Percentiles rank a stretch among this genome's conserved stretches.
Evolutionary conservation across 1,139 yeast genomes (phyloP).

Genomic region (Pichia sp.): DNA sequence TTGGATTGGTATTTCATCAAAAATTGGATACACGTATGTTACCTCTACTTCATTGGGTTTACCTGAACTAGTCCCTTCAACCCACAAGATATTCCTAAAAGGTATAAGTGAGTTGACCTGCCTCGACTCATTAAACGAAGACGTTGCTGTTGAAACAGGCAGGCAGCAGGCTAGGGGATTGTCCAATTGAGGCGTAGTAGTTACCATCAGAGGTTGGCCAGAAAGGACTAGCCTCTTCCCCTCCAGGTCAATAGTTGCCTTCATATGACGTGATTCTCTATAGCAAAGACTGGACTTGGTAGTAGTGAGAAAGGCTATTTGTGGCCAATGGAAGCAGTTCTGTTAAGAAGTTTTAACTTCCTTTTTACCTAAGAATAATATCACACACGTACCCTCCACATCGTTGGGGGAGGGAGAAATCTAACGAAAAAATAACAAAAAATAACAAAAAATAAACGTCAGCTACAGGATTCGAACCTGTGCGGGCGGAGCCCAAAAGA

Average conservation of each 20-base stretch:
- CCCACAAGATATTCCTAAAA: conserved; percentile 29
- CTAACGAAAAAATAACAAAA: background rate
- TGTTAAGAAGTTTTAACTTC: too few species aligned
- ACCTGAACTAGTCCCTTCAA: conserved; percentile 18
- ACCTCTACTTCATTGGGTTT: conserved; percentile 23
- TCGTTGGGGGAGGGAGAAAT: background rate
- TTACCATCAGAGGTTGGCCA: conserved; percentile 16
- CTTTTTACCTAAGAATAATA: background rate
- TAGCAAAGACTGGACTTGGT: background rate
- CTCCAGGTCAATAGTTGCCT: conserved; percentile 12
- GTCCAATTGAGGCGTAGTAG: conserved; percentile 3
- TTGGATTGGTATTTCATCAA: background rate
- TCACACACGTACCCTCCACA: background rate
- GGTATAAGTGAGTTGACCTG: conserved; percentile 19
- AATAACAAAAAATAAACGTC: conserved; percentile 20
- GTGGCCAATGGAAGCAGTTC: too few species aligned
- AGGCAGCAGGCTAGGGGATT: conserved; percentile 19
- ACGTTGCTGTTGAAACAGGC: conserved; percentile 18
- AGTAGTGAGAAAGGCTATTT: background rate
- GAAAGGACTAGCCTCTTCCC: conserved; percentile 8
- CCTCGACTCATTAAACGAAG: conserved; percentile 9
- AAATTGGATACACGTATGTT: conserved; percentile 20
- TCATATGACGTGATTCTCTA: conserved; percentile 10
- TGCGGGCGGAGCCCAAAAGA: conserved; percentile 37
- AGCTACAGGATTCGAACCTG: conserved; percentile 37